A percentile compares a stretch with the other conserved stretches of the same genome.
Conservation (phyloP, 78 protist species). For the Dictyostelium brefeldianum region DNA sequence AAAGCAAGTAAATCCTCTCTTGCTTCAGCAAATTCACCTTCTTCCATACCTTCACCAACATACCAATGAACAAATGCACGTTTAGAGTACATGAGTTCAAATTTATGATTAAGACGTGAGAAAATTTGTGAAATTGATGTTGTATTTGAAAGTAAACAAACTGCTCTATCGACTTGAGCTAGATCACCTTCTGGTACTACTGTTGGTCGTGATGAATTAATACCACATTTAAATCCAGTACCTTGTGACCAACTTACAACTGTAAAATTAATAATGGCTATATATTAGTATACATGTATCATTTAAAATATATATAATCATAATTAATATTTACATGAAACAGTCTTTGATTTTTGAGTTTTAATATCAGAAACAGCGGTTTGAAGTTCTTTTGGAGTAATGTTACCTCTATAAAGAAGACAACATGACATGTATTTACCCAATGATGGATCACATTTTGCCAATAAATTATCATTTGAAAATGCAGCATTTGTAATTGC, state of each 20-base stretch:
- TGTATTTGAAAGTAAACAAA: conserved; percentile 97
- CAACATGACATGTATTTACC: conserved; percentile 99
- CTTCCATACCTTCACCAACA: conserved; percentile 99
- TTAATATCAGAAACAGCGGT: conserved; percentile 98
- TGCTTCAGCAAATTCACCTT: conserved; percentile 99
- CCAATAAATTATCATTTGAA: conserved; percentile 98
- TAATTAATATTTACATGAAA: conserved; percentile 97
- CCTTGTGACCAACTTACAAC: conserved; percentile 99
- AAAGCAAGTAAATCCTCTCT: conserved; percentile 92
- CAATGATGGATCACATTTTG: conserved; percentile 99
- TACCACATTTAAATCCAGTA: conserved; percentile 98
- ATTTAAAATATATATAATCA: too few species aligned
- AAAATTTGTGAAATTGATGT: conserved; percentile 99
- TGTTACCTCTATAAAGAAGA: conserved; percentile 99
- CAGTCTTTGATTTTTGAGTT: conserved; percentile 95
- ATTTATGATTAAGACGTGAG: conserved; percentile 95
- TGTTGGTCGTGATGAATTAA: conserved; percentile 98
- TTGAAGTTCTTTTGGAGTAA: conserved; percentile 99
- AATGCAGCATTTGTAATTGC: conserved; percentile 98
- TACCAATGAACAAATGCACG: conserved; percentile 99
- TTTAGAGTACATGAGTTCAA: conserved; percentile 98
- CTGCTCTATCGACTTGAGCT: conserved; percentile 98
- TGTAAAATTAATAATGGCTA: too few species aligned
- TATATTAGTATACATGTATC: too few species aligned
- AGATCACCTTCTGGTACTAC: conserved; percentile 99